Percentiles rank a stretch among this genome's conserved stretches.
phyloP scores from a whole-genome alignment of 2,329 filamentous ascomycete species.

The Pseudohalonectria lignicola region DNA sequence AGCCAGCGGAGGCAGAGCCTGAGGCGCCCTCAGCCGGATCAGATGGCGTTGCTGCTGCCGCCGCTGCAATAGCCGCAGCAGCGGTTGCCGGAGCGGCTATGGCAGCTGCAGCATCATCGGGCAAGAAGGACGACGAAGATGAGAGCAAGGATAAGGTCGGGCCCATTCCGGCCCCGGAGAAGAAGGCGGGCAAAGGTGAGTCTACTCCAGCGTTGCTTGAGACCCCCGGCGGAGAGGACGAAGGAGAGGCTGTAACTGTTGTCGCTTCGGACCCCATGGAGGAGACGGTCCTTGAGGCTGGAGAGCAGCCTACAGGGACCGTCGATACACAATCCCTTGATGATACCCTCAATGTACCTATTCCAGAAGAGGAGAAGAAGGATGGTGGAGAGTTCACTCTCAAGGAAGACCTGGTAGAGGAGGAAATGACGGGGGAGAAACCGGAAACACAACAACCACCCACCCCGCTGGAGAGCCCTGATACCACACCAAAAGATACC shows the following conservation, averaged over 20 bases:
- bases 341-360: not conserved
- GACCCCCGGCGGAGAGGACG: not conserved
- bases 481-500: no score
- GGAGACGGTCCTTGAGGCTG: not conserved
- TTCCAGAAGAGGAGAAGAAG: not conserved
- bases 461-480: not conserved
- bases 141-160: constrained; percentile 1
- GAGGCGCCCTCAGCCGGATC: no score
- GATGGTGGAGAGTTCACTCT: not conserved
- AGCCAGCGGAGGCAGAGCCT: not conserved
- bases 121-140: not conserved
- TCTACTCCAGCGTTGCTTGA: constrained; percentile 1
- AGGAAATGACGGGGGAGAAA: not conserved
- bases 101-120: no score
- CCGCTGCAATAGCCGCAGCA: no score
- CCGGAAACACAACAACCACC: no score
- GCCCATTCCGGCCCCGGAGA: not conserved
- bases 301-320: not conserved
- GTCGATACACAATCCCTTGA: not conserved
- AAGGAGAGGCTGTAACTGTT: not conserved
- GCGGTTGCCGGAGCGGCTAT: no score
- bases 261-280: no score
- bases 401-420: not conserved
- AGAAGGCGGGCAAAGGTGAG: constrained; percentile 4
- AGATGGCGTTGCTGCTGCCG: not conserved